Base-by-base conservation (phyloP, 257 asterid genomes). In the Capsicum pubescens region DNA sequence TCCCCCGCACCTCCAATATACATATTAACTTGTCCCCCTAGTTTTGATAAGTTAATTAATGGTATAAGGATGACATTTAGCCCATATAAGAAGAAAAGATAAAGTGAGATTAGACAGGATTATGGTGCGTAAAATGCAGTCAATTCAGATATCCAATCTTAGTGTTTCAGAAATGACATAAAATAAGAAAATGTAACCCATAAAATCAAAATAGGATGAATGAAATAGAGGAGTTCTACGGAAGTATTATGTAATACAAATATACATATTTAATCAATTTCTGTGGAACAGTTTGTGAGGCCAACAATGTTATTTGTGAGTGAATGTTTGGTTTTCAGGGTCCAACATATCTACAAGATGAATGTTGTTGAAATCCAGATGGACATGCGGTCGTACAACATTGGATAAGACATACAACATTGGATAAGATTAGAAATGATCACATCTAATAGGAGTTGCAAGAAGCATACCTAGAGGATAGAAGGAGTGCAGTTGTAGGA, bases 151-250 rank as follows among this genome's bases (percentile, higher is more conserved):
- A n/a, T 48, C 59, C 80, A 71, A 19, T 19, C 42, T 71, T 71
- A 71, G 58, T 71, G 39, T 46, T 71, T 71, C 39, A 71, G 79
- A 71, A 61, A 61, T 19, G 69, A 63, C 69, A 21, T 63, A 21
- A 12, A n/a, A 63, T 15, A 10, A 9, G 42, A 63, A 63, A 61
- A 19, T 19, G 6, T 61, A 9, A 32, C 36, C 36, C 69, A 63
- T 21, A 21, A 63, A 63, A 63, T 21, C 36, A 63, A 63, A 63
- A 32, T 63, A 63, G 42, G 69, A 63, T 21, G 69, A 63, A 19
- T 63, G 69, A 63, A 21, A 21, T 21, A 12, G 69, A 58, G 21
- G 64, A 63, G 69, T 63, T 63, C 69, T 63, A 63, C 6, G 42
- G 42, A 63, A 32, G 39, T 63, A 63, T 7, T 63, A 9, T 21